Base-by-base conservation (phyloP, 2,329 filamentous ascomycete species). In the Incumbomyces delicatus region DNA sequence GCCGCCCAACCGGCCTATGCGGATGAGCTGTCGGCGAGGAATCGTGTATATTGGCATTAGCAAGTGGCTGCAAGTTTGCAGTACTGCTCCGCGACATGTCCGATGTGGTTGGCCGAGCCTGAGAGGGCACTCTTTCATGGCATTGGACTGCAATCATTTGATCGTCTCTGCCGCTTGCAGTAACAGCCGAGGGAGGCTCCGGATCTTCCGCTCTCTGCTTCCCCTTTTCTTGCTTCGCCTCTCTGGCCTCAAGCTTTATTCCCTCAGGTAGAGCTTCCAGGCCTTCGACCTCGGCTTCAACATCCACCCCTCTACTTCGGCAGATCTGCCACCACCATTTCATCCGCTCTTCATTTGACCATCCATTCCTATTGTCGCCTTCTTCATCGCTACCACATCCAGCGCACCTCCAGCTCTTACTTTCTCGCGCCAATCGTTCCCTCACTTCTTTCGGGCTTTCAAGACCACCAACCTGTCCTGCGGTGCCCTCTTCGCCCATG, bases 401-500 rank as follows among this genome's bases (percentile, higher is more conserved):
- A 0, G 71, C 61, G 65, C 92, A 96, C 44, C 68, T 76, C 75
- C 81, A 95, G 0, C 56, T 60, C 1, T 65, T 65, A 50, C 81
- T 87, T 58, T 83, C 78, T 39, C 61, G 68, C 3, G 92, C 92
- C 57, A 92, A 76, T 38, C 76, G 70, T 57, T 74, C 74, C 46
- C 90, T 72, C 42, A 85, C 78, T 4, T 72, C 74, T 14, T 83
- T 80, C 20, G 71, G 77, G 2, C 83, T 83, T 54, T 95, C 89
- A 58, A 96, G 72, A 0, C 92, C 92, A 11, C 92, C 92, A 1
- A 98, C 72, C 69, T 96, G 92, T 1, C 92, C 92, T 57, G 78
- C 80, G 7, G 85, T 81, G 14, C 56, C 56, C 56, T 90, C 86
- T 2, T 84, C 89, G 63, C 94, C 88, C 88, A 98, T 96, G 65